These are phyloP conservation scores for Ustilago xerochloae DNA, from an alignment of 1,284 basidiomycete genomes.

Conservation along the genomic window DNA sequence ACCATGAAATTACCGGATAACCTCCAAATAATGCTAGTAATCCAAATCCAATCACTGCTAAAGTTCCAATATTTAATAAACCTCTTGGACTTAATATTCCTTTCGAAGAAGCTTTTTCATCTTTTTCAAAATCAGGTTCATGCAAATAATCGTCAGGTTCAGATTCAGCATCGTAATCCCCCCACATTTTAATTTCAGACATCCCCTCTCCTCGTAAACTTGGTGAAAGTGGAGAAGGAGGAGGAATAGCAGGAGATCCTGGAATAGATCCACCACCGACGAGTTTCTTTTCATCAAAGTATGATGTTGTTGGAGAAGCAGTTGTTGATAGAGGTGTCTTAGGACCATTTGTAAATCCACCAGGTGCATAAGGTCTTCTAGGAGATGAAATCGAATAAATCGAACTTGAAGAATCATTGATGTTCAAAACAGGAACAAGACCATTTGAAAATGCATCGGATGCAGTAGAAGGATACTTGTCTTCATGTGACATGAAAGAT, in stretches of 20 bases:
- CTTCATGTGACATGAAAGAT: constrained; percentile 23
- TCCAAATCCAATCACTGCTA: constrained; percentile 33
- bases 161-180: constrained; percentile 29
- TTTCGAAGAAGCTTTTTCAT: neutral
- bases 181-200: constrained; percentile 36
- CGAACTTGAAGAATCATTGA: constrained; percentile 25
- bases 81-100: constrained; percentile 28
- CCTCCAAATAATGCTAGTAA: constrained; percentile 51
- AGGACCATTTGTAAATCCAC: constrained; percentile 29
- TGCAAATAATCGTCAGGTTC: constrained; percentile 39
- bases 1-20: constrained; percentile 49
- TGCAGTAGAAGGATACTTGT: constrained; percentile 23
- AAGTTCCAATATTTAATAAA: constrained; percentile 43
- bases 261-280: neutral
- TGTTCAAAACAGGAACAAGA: constrained; percentile 34
- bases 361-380: constrained; percentile 37
- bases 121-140: constrained; percentile 46
- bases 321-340: constrained; percentile 29
- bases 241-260: neutral
- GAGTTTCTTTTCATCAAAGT: constrained; percentile 39
- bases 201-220: neutral
- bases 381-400: constrained; percentile 10
- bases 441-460: constrained; percentile 26
- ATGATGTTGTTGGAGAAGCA: constrained; percentile 9
- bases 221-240: constrained; percentile 10